Conservation (phyloP, 2,329 filamentous ascomycete genomes). For the Pezicula rhizophila region DNA sequence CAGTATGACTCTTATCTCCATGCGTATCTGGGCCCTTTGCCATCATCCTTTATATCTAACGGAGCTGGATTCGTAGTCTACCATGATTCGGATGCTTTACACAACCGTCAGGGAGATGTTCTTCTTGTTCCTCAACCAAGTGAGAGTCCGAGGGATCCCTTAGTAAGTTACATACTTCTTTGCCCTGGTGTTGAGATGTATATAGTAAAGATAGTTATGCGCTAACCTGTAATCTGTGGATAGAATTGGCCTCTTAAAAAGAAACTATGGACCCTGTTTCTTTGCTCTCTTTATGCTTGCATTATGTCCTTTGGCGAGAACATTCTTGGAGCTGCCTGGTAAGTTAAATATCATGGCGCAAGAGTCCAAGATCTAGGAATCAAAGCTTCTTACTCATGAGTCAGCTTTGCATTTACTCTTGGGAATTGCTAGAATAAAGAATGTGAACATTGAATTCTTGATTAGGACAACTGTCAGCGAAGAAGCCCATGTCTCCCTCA, state of each 20-base stretch:
- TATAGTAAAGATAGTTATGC: neutral
- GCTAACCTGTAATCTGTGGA: neutral
- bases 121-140: slow-evolving; percentile 1
- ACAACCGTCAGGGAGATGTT: neutral
- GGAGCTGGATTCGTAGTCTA: neutral
- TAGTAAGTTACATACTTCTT: neutral
- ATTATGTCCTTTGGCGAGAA: neutral
- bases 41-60: neutral
- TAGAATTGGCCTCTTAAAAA: neutral
- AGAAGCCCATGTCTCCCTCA: neutral
- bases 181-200: neutral
- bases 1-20: neutral
- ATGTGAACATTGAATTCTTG: no score
- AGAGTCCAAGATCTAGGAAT: no score
- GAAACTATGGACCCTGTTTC: neutral
- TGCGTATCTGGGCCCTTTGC: neutral
- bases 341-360: no score
- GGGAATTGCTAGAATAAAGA: no score
- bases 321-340: neutral
- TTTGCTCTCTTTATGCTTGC: neutral
- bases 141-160: neutral
- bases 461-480: neutral
- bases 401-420: no score
- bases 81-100: neutral
- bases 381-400: no score